Evolutionary conservation across 345 rosid species (phyloP).

Genomic region (Linum tenue): DNA sequence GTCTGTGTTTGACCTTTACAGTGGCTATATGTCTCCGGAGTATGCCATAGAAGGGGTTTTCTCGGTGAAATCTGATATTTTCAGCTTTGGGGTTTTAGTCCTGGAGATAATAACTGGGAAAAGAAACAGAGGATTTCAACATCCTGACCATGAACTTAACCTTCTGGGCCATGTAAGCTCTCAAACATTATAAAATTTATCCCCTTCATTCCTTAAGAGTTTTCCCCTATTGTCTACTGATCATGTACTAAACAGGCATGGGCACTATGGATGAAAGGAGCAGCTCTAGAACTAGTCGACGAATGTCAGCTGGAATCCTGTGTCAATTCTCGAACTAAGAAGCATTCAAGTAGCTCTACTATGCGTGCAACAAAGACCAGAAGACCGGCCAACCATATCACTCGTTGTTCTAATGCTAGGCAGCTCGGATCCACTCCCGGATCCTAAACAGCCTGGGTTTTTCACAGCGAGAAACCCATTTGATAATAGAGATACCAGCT

Average conservation of each 20-base stretch:
- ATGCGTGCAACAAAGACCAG: conserved; percentile 14
- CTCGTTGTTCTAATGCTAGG: conserved; percentile 6
- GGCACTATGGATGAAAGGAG: conserved; percentile 8
- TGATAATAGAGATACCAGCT: not conserved
- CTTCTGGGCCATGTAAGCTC: conserved; percentile 13
- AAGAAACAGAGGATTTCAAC: conserved; percentile 10
- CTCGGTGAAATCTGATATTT: conserved; percentile 14
- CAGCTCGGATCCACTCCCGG: not conserved
- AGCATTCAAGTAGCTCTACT: conserved; percentile 9
- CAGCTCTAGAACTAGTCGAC: not conserved
- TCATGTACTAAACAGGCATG: conserved; percentile 9
- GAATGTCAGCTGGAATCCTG: not conserved
- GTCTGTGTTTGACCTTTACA: not conserved
- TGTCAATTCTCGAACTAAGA: not conserved
- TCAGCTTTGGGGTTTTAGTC: conserved; percentile 11
- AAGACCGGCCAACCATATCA: conserved; percentile 16
- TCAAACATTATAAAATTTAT: not conserved
- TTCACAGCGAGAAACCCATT: conserved; percentile 1
- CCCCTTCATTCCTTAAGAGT: not conserved
- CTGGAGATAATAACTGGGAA: conserved; percentile 12
- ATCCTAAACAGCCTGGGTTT: conserved; percentile 16
- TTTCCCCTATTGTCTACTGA: not conserved
- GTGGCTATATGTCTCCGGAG: conserved; percentile 17
- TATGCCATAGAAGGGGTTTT: conserved; percentile 9
- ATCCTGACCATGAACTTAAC: not conserved